Base-by-base conservation (phyloP, 305 asterid species). In the Fraxinus ornus region DNA sequence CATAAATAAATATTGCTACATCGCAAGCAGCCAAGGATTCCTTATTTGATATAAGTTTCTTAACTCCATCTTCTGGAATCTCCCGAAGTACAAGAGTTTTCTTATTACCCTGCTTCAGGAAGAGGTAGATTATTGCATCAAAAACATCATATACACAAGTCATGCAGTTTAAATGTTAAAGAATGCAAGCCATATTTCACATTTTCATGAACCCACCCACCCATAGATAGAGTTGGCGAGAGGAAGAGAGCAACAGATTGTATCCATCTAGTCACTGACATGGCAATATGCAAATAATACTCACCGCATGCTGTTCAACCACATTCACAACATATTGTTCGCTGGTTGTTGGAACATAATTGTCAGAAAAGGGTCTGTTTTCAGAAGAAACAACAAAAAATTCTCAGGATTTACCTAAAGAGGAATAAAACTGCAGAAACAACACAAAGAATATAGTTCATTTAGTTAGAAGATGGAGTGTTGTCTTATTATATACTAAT, bases 1-100 rank as follows among this genome's bases (percentile, higher is more conserved):
- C 98, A 87, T 96, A 94, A 83, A 94, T 95, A 87, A 94, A 94
- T 83, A 91, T 89, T 79, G 99, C 98, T 41, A 94, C 94, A 88
- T 94, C 98, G 84, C 97, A 94, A 83, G 91, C 80, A 86, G 98
- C 94, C 89, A 96, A 86, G 57, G 93, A 91, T 82, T 94, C 97
- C 88, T 92, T 96, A 68, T 87, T 81, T 33, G 93, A 92, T 79
- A 92, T 76, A 83, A 97, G 82, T 78, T 84, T 89, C 85, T 91
- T 92, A 78, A 92, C 92, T 79, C 87, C 97, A 79, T 91, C 97
- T 88, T 94, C 98, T 64, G 97, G 97, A 88, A 97, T 92, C 91
- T 97, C 99, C 75, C 89, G 88, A 83, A 94, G 93, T 55, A 97
- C 91, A 84, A 97, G 97, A 60, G 93, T 92, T 85, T 89, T 96